These are phyloP conservation scores for Odonthalia washingtoniensis DNA, from an alignment of 31 red algal species.

Conservation along the genomic window DNA sequence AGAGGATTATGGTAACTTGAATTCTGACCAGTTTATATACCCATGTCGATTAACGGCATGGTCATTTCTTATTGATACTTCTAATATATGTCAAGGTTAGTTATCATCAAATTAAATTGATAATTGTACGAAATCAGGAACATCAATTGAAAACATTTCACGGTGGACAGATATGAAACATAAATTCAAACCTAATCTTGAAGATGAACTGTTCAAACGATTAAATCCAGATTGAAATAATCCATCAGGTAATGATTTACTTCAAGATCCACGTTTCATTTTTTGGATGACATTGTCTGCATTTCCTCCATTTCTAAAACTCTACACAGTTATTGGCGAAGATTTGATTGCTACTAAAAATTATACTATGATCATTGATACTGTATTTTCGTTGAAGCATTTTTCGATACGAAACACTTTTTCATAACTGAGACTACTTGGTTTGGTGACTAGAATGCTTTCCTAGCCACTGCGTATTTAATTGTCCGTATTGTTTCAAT, in stretches of 20 bases:
- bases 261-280: slow-evolving; percentile 70
- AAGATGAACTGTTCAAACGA: background rate
- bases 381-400: slow-evolving; percentile 50
- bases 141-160: slow-evolving; percentile 32
- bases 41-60: background rate
- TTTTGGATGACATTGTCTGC: slow-evolving; percentile 92
- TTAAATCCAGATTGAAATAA: background rate
- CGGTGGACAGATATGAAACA: slow-evolving; percentile 47
- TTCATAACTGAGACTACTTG: slow-evolving; percentile 66
- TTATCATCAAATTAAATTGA: background rate
- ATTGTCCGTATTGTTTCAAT: slow-evolving; percentile 66
- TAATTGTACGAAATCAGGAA: background rate
- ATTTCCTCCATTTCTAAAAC: slow-evolving; percentile 75
- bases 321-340: slow-evolving; percentile 77
- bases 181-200: slow-evolving; percentile 40
- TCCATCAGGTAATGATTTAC: slow-evolving; percentile 53
- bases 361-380: slow-evolving; percentile 62
- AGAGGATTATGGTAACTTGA: background rate
- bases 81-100: background rate
- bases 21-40: background rate
- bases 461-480: slow-evolving; percentile 69
- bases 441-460: slow-evolving; percentile 79
- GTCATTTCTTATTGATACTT: background rate
- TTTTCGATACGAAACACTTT: slow-evolving; percentile 73
- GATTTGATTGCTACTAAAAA: slow-evolving; percentile 14